These are phyloP conservation scores for Nepenthes gracilis DNA, from an alignment of 148 eudicot genomes.

Conservation along the genomic window DNA sequence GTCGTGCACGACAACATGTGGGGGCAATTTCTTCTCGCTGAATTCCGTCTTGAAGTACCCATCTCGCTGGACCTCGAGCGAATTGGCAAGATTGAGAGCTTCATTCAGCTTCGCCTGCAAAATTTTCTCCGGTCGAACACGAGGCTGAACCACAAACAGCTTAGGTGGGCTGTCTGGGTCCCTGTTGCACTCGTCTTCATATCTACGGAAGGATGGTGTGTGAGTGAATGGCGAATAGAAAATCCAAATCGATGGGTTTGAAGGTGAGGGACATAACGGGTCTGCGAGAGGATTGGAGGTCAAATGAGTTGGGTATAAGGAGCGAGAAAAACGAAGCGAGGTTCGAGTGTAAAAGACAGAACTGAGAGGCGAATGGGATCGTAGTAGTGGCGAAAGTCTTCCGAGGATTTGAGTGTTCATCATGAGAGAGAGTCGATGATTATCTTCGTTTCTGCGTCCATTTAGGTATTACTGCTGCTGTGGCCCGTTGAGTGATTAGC, in stretches of 20 bases:
- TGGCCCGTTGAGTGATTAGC: no score
- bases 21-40: constrained; percentile 40
- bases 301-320: no score
- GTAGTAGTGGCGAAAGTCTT: no score
- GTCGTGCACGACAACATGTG: constrained; percentile 74
- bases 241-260: background rate
- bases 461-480: no score
- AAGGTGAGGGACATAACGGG: no score
- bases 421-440: no score
- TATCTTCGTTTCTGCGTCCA: no score
- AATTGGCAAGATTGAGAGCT: constrained; percentile 81
- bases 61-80: constrained; percentile 76
- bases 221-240: constrained; percentile 16
- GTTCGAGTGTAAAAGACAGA: no score
- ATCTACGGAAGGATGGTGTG: constrained; percentile 20
- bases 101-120: constrained; percentile 65
- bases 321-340: no score
- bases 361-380: no score
- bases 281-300: no score
- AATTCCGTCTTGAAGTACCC: constrained; percentile 50
- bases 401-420: no score
- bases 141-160: constrained; percentile 79
- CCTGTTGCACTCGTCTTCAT: constrained; percentile 14
- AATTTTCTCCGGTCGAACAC: constrained; percentile 36
- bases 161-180: constrained; percentile 44